These are phyloP conservation scores for Coemansia sp. DNA, from an alignment of 192 early-diverging fungal genomes.

Conservation along the genomic window DNA sequence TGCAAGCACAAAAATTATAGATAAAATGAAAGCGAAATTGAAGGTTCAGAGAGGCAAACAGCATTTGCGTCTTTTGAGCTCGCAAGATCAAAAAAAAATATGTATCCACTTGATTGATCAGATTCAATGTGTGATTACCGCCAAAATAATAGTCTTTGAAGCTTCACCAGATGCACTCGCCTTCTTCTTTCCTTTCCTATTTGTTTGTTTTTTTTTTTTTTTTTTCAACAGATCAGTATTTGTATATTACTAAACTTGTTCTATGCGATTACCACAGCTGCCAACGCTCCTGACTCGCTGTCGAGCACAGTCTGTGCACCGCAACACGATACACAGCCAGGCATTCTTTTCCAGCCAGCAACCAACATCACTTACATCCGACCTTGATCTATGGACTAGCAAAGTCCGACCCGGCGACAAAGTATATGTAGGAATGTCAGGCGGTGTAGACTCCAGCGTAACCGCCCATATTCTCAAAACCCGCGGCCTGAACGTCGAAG, in stretches of 20 bases:
- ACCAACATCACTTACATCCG: background rate
- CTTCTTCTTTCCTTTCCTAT: background rate
- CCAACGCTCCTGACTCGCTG: background rate
- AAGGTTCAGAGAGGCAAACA: background rate
- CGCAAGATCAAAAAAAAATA: constrained; percentile 6
- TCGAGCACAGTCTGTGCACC: background rate
- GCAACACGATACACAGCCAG: background rate
- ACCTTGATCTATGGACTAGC: constrained; percentile 12
- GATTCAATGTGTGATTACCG: background rate
- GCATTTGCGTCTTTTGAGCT: background rate
- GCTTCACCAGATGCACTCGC: background rate
- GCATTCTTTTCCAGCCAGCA: background rate
- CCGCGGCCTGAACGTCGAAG: constrained; percentile 67
- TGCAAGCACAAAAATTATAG: background rate
- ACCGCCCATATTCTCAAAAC: constrained; percentile 73
- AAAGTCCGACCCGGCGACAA: constrained; percentile 18
- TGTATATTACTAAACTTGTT: background rate
- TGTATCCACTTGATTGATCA: background rate
- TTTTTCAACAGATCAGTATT: background rate
- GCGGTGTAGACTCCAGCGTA: constrained; percentile 93
- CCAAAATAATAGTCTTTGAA: background rate
- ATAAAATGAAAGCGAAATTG: background rate
- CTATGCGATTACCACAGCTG: background rate
- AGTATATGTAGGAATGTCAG: constrained; percentile 87
- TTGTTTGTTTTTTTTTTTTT: background rate